Evolutionary conservation across 2,329 filamentous ascomycete species (phyloP), one percentile per base, ranked within the genome.

Genomic region (Zymoseptoria pseudotritici): DNA sequence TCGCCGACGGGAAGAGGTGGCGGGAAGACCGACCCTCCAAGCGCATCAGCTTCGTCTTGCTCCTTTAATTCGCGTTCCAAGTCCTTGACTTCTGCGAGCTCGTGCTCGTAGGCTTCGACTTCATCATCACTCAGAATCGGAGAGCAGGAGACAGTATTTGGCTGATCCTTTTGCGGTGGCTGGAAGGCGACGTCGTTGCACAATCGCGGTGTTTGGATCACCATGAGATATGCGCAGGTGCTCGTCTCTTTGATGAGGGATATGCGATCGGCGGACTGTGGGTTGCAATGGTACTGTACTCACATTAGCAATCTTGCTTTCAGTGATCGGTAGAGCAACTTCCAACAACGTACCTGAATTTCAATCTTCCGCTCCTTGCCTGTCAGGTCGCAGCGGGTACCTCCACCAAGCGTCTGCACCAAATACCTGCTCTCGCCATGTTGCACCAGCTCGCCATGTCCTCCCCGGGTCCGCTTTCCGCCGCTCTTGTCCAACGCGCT

Each of bases 211-310:
- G 92, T 96, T 72, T 96, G 89, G 63, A 97, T 84, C 31, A 96
- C 85, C 91, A 97, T 96, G 57, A 96, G 80, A 72, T 97, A 97
- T 11, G 90, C 86, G 76, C 92, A 97, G 10, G 91, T 96, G 2
- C 88, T 89, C 1, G 93, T 85, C 73, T 97, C 92, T 74, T 96
- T 96, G 75, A 97, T 95, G 85, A 90, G 91, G 51, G 87, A 88
- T 68, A 97, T 96, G 54, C 87, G 85, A 72, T 96, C 87, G 53
- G 78, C 80, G 49, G 86, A 80, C 54, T 89, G 86, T 0, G 90
- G 90, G 68, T 90, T 87, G 77, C 91, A 96, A 69, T 88, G 86
- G 65, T 86, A 88, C 74, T 87, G 57, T 49, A 9, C 9, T 24
- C 4, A 26, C n/a, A 13, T 52, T 7, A 57, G 55, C 46, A 22